Conservation (phyloP, 306 rosid genomes). For the Cicer cuneatum region DNA sequence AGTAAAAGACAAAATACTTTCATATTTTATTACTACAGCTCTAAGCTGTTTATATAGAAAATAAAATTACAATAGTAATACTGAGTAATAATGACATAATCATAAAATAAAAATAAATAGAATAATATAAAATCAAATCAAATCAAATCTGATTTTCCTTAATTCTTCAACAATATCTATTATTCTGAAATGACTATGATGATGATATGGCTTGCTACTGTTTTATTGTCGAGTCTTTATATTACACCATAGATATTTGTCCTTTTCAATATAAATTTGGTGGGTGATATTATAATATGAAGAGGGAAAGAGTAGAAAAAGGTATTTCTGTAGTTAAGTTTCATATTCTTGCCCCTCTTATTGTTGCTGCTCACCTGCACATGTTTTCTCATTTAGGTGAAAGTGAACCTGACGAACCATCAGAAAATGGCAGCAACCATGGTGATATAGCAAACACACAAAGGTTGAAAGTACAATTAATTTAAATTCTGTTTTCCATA, state of each 20-base stretch:
- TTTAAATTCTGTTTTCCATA: slow-evolving; percentile 23
- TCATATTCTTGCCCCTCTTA: slow-evolving; percentile 40
- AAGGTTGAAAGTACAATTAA: slow-evolving; percentile 63
- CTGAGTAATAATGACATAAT: too few species aligned
- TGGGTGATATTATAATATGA: slow-evolving; percentile 24
- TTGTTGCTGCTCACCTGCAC: slow-evolving; percentile 49
- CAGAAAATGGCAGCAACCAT: slow-evolving; percentile 58
- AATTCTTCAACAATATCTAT: too few species aligned
- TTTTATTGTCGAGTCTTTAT: slow-evolving; percentile 19
- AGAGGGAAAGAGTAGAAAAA: slow-evolving; percentile 10
- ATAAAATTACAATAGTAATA: too few species aligned
- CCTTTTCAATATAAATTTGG: slow-evolving; percentile 30
- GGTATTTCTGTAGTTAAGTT: slow-evolving; percentile 5
- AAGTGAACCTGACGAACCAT: slow-evolving; percentile 81
- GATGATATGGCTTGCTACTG: slow-evolving; percentile 19
- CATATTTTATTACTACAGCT: too few species aligned
- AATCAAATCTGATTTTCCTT: too few species aligned
- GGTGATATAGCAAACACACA: slow-evolving; percentile 55
- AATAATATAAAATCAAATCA: too few species aligned
- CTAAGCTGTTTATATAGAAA: too few species aligned
- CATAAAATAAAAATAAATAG: too few species aligned
- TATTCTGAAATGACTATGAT: slow-evolving; percentile 33
- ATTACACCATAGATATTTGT: slow-evolving; percentile 5
- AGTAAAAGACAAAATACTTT: too few species aligned
- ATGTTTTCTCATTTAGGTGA: slow-evolving; percentile 64